A percentile compares a stretch with the other conserved stretches of the same genome.
Evolutionary conservation across 495 filamentous ascomycete genomes (phyloP).

Genomic region (Clavariopsis aquatica): DNA sequence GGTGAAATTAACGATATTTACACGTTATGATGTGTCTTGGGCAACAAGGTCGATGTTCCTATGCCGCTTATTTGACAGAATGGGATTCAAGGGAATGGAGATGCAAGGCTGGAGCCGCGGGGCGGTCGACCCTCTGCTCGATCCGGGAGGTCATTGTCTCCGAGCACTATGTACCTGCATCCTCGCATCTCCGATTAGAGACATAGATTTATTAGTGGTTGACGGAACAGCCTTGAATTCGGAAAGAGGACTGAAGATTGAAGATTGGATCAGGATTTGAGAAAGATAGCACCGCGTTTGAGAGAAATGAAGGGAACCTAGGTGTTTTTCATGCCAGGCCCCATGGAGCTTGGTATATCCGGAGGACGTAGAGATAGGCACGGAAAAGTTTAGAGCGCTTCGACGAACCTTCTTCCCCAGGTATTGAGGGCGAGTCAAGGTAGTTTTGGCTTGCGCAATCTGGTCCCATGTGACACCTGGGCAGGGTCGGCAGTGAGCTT

Average conservation of each 20-base stretch:
- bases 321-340: constrained; percentile 4
- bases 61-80: too few species aligned
- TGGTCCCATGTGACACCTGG: constrained; percentile 2
- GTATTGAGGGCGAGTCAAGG: background rate
- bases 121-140: constrained; percentile 3
- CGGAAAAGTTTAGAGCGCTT: constrained; percentile 8
- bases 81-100: background rate
- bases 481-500: background rate
- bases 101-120: constrained; percentile 6
- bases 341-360: background rate
- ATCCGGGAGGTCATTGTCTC: background rate
- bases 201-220: background rate
- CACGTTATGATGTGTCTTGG: too few species aligned
- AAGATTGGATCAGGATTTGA: constrained; percentile 1
- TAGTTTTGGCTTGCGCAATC: constrained; percentile 21
- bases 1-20: too few species aligned
- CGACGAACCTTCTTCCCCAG: constrained; percentile 2
- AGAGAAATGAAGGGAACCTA: constrained; percentile 21
- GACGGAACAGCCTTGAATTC: background rate
- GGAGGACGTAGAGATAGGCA: background rate
- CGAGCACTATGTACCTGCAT: constrained; percentile 1
- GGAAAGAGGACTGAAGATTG: background rate
- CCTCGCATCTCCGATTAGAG: background rate
- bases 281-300: constrained; percentile 3
- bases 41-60: too few species aligned